Evolutionary conservation across 2,329 filamentous ascomycete genomes (phyloP).

Genomic region (Penicillium sp.): DNA sequence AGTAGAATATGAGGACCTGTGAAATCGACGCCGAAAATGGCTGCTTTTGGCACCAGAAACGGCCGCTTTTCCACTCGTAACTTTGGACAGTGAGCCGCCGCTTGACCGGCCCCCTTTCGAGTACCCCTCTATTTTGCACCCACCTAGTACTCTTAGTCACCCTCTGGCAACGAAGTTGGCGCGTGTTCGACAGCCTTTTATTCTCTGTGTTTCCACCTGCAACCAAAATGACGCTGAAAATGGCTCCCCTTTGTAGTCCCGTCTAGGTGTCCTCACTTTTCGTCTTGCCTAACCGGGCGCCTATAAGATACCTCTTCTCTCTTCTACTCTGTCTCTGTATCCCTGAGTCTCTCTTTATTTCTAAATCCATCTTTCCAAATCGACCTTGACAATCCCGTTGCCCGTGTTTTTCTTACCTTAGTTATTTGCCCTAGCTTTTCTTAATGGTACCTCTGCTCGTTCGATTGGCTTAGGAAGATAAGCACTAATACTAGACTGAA

Average conservation of each 20-base stretch:
- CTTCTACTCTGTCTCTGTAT: too few species aligned
- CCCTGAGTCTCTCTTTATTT: too few species aligned
- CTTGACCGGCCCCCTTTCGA: slow-evolving; percentile 1
- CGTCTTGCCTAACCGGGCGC: too few species aligned
- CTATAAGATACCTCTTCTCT: too few species aligned
- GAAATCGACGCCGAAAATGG: slow-evolving; percentile 10
- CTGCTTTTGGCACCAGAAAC: slow-evolving; percentile 10
- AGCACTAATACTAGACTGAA: slow-evolving; percentile 30
- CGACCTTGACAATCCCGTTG: too few species aligned
- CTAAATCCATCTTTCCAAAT: too few species aligned
- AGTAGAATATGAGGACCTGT: background rate
- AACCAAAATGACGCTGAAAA: background rate
- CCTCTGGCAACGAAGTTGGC: background rate
- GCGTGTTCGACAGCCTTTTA: background rate
- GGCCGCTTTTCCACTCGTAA: slow-evolving; percentile 17
- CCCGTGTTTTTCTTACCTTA: too few species aligned
- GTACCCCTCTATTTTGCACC: slow-evolving; percentile 22
- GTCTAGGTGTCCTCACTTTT: too few species aligned
- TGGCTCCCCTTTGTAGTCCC: background rate
- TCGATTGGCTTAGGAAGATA: slow-evolving; percentile 12
- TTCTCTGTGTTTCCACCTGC: background rate
- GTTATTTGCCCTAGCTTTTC: too few species aligned
- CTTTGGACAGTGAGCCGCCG: slow-evolving; percentile 5
- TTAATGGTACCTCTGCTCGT: slow-evolving; percentile 16
- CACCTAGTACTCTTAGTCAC: slow-evolving; percentile 3